Conservation (phyloP, 441 rosid species). For the Mallotus japonicus region DNA sequence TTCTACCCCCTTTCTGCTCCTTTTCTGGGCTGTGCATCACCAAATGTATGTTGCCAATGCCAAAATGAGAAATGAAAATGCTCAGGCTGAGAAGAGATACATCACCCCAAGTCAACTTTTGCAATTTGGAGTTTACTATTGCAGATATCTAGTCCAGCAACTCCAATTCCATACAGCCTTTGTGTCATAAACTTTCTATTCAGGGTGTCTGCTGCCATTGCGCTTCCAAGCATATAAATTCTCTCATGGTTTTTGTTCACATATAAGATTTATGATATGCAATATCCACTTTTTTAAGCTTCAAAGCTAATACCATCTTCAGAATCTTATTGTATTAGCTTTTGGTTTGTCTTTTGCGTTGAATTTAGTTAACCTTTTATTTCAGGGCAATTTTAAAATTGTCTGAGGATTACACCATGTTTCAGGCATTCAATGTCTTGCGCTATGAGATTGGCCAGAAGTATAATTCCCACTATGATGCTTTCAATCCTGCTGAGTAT, state of each 20-base stretch:
- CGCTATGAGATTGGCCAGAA: slow-evolving; percentile 58
- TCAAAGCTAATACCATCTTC: not conserved
- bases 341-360: slow-evolving; percentile 21
- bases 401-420: slow-evolving; percentile 35
- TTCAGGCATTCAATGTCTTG: slow-evolving; percentile 69
- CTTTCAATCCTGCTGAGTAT: slow-evolving; percentile 48
- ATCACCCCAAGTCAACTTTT: not conserved
- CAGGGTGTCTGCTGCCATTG: no score
- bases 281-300: not conserved
- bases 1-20: not conserved
- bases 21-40: not conserved
- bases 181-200: no score
- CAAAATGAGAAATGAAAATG: not conserved
- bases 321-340: not conserved
- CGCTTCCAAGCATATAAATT: not conserved
- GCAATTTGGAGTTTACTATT: not conserved
- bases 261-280: not conserved
- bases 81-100: not conserved
- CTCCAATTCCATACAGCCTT: not conserved
- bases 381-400: slow-evolving; percentile 37
- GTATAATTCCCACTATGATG: slow-evolving; percentile 58
- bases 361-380: slow-evolving; percentile 32
- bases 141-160: not conserved
- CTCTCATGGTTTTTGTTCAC: not conserved
- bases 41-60: not conserved